These are phyloP conservation scores for Annona squamosa DNA, from an alignment of 164 flowering plant genomes.

Conservation along the genomic window DNA sequence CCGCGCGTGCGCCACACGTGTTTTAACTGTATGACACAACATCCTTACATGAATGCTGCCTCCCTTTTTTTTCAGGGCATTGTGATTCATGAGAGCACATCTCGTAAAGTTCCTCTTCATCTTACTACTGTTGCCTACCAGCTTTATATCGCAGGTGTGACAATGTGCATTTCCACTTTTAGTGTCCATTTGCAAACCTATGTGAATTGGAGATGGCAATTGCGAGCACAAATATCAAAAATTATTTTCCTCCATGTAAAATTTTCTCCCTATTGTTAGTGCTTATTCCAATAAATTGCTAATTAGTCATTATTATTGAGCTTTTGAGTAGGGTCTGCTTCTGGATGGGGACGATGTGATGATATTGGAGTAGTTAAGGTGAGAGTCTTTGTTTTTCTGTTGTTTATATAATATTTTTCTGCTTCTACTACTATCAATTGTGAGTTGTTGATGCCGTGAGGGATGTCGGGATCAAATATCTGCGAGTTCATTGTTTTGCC, in stretches of 20 bases:
- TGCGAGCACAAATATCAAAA: too few species aligned
- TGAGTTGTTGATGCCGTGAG: not conserved
- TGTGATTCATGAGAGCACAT: constrained; percentile 68
- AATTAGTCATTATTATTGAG: not conserved
- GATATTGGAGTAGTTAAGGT: constrained; percentile 99
- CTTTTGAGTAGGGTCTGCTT: constrained; percentile 74
- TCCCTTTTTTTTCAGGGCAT: constrained; percentile 56
- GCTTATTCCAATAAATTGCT: not conserved
- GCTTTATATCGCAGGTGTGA: constrained; percentile 71
- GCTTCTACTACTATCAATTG: not conserved
- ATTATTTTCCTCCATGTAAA: too few species aligned
- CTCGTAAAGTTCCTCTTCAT: constrained; percentile 72
- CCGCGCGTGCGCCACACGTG: too few species aligned
- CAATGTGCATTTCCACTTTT: not conserved
- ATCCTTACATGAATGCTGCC: not conserved
- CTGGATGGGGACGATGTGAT: constrained; percentile 93
- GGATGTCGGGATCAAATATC: not conserved
- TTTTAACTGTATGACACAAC: not conserved
- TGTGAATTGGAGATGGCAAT: too few species aligned
- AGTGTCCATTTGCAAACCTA: too few species aligned
- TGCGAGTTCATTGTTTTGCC: not conserved
- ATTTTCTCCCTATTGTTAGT: not conserved
- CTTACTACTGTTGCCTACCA: constrained; percentile 78
- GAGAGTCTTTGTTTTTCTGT: constrained; percentile 5
- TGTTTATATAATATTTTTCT: not conserved